Evolutionary conservation across 352 stramenopile genomes (phyloP).

Genomic region (Phytophthora pinifolia): DNA sequence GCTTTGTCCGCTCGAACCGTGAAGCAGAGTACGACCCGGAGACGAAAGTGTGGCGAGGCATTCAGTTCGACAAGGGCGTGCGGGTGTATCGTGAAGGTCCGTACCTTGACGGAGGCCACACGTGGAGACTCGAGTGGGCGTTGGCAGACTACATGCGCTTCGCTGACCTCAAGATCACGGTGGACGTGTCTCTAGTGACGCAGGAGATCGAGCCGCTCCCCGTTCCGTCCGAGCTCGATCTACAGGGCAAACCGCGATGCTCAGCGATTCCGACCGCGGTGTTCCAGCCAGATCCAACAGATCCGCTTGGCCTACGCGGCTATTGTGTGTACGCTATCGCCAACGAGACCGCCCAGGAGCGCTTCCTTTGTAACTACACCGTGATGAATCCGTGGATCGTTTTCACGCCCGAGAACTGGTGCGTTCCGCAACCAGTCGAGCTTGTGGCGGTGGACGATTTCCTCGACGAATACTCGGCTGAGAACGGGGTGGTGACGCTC

Average conservation of each 20-base stretch:
- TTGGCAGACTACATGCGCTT: conserved; percentile 76
- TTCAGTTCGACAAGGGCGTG: conserved; percentile 75
- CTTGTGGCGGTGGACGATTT: conserved; percentile 59
- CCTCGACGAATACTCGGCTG: conserved; percentile 49
- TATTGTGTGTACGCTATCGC: conserved; percentile 67
- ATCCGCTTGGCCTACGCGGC: conserved; percentile 53
- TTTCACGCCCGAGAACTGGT: conserved; percentile 75
- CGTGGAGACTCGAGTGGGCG: conserved; percentile 71
- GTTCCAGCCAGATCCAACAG: conserved; percentile 47
- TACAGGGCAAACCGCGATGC: conserved; percentile 46
- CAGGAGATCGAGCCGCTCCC: conserved; percentile 62
- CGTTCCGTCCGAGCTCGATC: conserved; percentile 54
- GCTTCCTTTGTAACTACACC: conserved; percentile 78
- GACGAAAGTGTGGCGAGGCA: conserved; percentile 47
- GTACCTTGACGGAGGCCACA: conserved; percentile 70
- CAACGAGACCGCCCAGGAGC: conserved; percentile 62
- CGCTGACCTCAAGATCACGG: conserved; percentile 60
- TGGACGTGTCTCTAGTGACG: conserved; percentile 55
- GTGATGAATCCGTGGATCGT: conserved; percentile 73
- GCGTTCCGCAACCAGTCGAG: conserved; percentile 48
- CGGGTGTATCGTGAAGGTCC: conserved; percentile 67
- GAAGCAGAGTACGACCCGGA: conserved; percentile 61
- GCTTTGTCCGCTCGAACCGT: conserved; percentile 68
- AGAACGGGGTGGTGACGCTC: conserved; percentile 49
- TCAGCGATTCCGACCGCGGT: conserved; percentile 45